Conservation (phyloP, 1,284 basidiomycete genomes). For the Fomitopsis betulina region DNA sequence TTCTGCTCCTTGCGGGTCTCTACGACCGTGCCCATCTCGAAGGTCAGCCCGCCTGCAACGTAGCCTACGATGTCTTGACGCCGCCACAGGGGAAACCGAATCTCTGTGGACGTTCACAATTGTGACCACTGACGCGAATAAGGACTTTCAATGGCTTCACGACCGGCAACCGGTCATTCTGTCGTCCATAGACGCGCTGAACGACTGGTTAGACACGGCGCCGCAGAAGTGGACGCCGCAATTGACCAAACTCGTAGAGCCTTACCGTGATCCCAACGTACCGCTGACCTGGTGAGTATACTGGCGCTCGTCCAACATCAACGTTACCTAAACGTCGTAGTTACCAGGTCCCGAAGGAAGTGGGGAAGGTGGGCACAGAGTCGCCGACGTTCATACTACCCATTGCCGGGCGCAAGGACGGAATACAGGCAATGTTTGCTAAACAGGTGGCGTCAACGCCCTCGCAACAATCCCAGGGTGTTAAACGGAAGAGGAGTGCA, state of each 20-base stretch:
- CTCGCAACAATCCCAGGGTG: not conserved
- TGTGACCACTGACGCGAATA: constrained; percentile 76
- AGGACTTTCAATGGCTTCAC: constrained; percentile 76
- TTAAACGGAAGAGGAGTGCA: constrained; percentile 14
- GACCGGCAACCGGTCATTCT: constrained; percentile 93
- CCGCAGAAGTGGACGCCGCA: constrained; percentile 57
- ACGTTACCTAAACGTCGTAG: constrained; percentile 32
- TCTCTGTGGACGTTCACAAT: constrained; percentile 85
- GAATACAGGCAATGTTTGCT: constrained; percentile 85
- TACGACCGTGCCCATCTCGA: constrained; percentile 74
- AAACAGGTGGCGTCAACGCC: constrained; percentile 41
- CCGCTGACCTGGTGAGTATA: constrained; percentile 64
- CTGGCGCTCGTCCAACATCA: not conserved
- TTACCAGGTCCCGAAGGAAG: constrained; percentile 86
- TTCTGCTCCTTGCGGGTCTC: constrained; percentile 87
- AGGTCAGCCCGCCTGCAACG: constrained; percentile 33
- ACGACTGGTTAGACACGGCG: constrained; percentile 77
- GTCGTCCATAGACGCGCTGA: constrained; percentile 52
- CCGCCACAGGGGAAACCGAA: constrained; percentile 43
- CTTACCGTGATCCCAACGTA: constrained; percentile 51
- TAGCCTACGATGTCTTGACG: not conserved
- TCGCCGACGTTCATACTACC: constrained; percentile 83
- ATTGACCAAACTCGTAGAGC: constrained; percentile 61
- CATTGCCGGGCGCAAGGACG: constrained; percentile 75
- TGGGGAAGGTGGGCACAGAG: constrained; percentile 87